These are phyloP conservation scores for Pleurotus giganteus DNA, from an alignment of 768 basidiomycete genomes.

Conservation along the genomic window DNA sequence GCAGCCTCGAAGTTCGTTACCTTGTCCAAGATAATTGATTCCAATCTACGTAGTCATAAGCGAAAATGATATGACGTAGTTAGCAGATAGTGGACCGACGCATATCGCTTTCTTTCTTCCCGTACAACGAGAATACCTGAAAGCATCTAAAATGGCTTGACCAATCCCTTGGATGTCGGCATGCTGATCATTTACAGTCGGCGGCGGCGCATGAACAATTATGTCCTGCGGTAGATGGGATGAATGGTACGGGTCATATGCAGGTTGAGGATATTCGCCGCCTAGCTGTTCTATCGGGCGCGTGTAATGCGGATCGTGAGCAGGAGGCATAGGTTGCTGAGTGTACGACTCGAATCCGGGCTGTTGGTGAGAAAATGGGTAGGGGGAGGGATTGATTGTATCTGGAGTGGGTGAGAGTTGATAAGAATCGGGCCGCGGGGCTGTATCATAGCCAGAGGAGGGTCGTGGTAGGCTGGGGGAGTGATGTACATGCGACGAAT, in stretches of 20 bases:
- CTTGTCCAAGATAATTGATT: slow-evolving; percentile 71
- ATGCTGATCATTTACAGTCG: not conserved
- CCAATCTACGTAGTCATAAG: slow-evolving; percentile 52
- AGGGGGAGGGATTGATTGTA: not conserved
- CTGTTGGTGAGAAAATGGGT: not conserved
- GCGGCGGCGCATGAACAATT: not conserved
- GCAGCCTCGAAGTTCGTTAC: slow-evolving; percentile 67
- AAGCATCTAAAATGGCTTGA: slow-evolving; percentile 20
- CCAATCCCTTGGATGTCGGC: not conserved
- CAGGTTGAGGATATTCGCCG: too few species aligned
- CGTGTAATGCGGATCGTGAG: not conserved
- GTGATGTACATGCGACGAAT: not conserved
- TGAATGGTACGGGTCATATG: too few species aligned
- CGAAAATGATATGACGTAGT: slow-evolving; percentile 10
- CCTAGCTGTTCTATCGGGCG: too few species aligned
- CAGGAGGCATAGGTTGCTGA: not conserved
- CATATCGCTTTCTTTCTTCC: slow-evolving; percentile 80
- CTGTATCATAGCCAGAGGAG: too few species aligned
- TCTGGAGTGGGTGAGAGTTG: not conserved
- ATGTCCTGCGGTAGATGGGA: not conserved
- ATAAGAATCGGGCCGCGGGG: not conserved
- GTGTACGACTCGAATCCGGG: too few species aligned
- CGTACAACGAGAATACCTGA: slow-evolving; percentile 78
- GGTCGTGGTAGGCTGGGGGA: not conserved
- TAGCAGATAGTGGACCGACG: slow-evolving; percentile 37